phyloP scores from a whole-genome alignment of 805 yeast species.

The Alloascoidea africana region DNA sequence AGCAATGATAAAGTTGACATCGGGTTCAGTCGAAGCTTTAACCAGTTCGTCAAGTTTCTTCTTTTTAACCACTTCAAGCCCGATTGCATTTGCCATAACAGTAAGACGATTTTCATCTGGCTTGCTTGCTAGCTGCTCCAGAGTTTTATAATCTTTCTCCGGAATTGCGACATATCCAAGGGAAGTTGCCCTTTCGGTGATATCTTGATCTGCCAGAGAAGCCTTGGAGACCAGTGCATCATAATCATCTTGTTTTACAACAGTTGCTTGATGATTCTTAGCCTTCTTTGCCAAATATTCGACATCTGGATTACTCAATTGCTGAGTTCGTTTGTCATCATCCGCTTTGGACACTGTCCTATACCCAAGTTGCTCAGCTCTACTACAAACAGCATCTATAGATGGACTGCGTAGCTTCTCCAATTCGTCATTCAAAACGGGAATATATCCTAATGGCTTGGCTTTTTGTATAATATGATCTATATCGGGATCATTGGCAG shows the following conservation, averaged over 20 bases:
- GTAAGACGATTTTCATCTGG: constrained; percentile 20
- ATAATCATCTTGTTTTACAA: background rate
- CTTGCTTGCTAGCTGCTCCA: background rate
- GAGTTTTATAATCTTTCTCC: background rate
- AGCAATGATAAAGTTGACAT: constrained; percentile 6
- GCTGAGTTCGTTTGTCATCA: background rate
- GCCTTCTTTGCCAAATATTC: constrained; percentile 17
- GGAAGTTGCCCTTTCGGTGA: background rate
- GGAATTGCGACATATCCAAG: background rate
- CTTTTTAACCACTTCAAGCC: constrained; percentile 9
- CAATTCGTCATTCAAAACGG: background rate
- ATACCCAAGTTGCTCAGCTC: background rate
- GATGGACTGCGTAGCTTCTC: background rate
- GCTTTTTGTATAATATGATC: constrained; percentile 6
- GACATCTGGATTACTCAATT: constrained; percentile 3
- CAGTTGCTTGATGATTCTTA: constrained; percentile 11
- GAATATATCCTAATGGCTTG: background rate
- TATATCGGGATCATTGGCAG: background rate
- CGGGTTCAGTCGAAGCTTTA: constrained; percentile 2
- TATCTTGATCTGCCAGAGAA: background rate
- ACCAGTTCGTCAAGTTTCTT: constrained; percentile 9
- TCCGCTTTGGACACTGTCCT: background rate
- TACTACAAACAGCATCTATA: background rate
- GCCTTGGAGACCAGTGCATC: background rate
- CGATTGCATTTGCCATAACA: constrained; percentile 10